Evolutionary conservation across 257 asterid genomes (phyloP), one percentile per base, ranked within the genome.

Genomic region (Galeopsis tetrahit): DNA sequence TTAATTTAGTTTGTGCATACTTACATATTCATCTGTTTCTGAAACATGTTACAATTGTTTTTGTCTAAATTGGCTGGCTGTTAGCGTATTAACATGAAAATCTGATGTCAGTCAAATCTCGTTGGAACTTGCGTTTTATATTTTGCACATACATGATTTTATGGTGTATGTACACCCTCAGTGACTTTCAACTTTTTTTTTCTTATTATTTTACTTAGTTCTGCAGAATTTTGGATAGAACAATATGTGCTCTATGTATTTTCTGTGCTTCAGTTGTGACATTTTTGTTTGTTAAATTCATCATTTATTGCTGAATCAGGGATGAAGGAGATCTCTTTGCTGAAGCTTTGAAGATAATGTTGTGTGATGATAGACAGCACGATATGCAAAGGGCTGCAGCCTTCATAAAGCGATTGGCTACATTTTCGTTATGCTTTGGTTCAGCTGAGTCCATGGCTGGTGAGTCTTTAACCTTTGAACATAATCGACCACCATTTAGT

Each of bases 331-430:
- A 85, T 28, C 85, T 91, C 60, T 80, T 94, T 63, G 91, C 96
- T 21, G 98, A 91, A 85, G 99, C 99, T 66, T 66, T 94, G 63
- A 94, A 94, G 86, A 84, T 90, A 67, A 88, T 94, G 96, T 68
- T 94, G 64, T 94, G 96, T 81, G 99, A 90, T 80, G 99, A 85
- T 73, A 86, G 99, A 77, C 97, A 89, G 11, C 97, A 92, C 58
- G 98, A 94, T 83, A 94, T 88, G 96, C 99, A 87, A 76, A 86
- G 98, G 80, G 98, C 98, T 64, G 97, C 99, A 39, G 99, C 99
- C 53, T 94, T 94, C 79, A 85, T 91, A 66, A 94, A 94, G 82
- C 95, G 98, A 36, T 73, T 94, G 77, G 83, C 96, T 66, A 84
- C 95, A 7, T 90, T 94, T 76, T 82, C 96, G 11, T 70, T 94